Evolutionary conservation across 2,329 filamentous ascomycete genomes (phyloP).

Genomic region (Apiospora phragmitis): DNA sequence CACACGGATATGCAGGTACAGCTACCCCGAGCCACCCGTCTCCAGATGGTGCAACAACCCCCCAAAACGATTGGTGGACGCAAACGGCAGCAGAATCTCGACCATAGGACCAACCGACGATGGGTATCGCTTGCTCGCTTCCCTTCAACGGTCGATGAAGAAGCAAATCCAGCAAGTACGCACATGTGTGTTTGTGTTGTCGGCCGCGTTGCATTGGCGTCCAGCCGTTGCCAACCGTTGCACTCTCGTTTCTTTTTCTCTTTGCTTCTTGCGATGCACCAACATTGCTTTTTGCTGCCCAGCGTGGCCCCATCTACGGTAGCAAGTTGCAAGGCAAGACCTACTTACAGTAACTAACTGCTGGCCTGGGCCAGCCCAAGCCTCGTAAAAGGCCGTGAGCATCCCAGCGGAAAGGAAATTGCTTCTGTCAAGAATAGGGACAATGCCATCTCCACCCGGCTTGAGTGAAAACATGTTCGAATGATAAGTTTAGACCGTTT

Average conservation of each 20-base stretch:
- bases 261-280: conserved; percentile 1
- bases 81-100: not conserved
- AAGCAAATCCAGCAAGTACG: not conserved
- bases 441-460: not conserved
- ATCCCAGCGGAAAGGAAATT: conserved; percentile 8
- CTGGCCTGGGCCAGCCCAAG: not conserved
- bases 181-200: not conserved
- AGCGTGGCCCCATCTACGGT: not conserved
- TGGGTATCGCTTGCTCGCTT: not conserved
- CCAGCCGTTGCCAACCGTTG: not conserved
- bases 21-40: conserved; percentile 2
- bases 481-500: conserved; percentile 6
- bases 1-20: conserved; percentile 4
- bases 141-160: conserved; percentile 2
- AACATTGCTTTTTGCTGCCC: not conserved
- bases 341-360: not conserved
- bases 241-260: not conserved
- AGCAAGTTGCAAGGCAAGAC: not conserved
- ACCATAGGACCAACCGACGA: not conserved
- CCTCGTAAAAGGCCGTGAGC: not conserved
- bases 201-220: not conserved
- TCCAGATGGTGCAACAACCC: not conserved
- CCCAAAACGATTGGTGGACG: not conserved
- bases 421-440: conserved; percentile 4
- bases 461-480: not conserved